phyloP scores from a whole-genome alignment of 768 basidiomycete genomes.

The Termitomyces sp. region DNA sequence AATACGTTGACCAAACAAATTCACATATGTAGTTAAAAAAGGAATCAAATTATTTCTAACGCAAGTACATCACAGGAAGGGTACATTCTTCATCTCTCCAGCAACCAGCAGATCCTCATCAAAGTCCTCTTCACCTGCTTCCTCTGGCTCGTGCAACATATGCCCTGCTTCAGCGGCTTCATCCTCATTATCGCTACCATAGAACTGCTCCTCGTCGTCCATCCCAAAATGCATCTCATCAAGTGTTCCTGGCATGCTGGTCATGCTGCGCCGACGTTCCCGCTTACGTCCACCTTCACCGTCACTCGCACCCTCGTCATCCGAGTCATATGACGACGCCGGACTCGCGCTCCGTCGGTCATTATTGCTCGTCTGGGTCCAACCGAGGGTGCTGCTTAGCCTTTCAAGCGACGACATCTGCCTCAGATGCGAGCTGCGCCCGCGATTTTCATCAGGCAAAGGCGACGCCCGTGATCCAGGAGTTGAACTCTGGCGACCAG shows the following conservation, averaged over 20 bases:
- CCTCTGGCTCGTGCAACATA: conserved; percentile 42
- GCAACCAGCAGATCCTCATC: conserved; percentile 77
- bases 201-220: conserved; percentile 38
- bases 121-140: conserved; percentile 66
- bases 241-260: conserved; percentile 84
- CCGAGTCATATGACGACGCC: conserved; percentile 51
- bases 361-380: conserved; percentile 28
- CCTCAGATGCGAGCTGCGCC: conserved; percentile 40
- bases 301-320: conserved; percentile 39
- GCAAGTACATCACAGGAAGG: conserved; percentile 42
- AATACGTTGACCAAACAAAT: too few relatives aligned
- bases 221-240: conserved; percentile 55
- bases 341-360: conserved; percentile 46
- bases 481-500: conserved; percentile 29
- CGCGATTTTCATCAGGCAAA: conserved; percentile 20
- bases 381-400: conserved; percentile 53
- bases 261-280: conserved; percentile 56
- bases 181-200: conserved; percentile 25
- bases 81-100: conserved; percentile 80
- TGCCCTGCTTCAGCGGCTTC: conserved; percentile 30
- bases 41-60: too few relatives aligned
- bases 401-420: conserved; percentile 79
- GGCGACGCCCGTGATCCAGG: conserved; percentile 23
- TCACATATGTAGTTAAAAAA: too few relatives aligned
- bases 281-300: conserved; percentile 32